Conservation (phyloP, 768 basidiomycete genomes). For the Podaxis sp. region DNA sequence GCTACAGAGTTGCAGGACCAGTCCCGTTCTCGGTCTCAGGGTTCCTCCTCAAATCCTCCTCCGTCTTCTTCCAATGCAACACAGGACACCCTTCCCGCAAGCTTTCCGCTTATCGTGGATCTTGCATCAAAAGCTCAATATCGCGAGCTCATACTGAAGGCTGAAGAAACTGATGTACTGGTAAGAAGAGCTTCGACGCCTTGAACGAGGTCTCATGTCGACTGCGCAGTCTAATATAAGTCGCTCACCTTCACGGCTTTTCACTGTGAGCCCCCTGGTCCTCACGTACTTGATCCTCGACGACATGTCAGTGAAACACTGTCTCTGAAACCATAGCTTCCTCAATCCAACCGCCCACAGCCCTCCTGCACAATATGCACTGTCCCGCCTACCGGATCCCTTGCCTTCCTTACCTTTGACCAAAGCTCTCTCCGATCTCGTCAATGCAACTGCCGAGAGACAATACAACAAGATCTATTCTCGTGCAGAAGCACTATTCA, state of each 20-base stretch:
- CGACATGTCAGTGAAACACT: constrained; percentile 47
- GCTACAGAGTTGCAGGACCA: constrained; percentile 57
- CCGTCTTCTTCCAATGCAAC: constrained; percentile 13
- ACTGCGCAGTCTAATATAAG: constrained; percentile 29
- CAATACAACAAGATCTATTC: constrained; percentile 57
- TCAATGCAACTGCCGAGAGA: constrained; percentile 52
- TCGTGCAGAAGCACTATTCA: constrained; percentile 41
- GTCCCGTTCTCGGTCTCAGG: constrained; percentile 27
- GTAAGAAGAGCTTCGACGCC: constrained; percentile 35
- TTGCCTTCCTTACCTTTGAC: constrained; percentile 44
- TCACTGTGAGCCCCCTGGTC: constrained; percentile 59
- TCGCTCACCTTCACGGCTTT: constrained; percentile 43
- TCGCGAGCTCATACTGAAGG: constrained; percentile 40
- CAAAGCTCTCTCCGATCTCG: constrained; percentile 45
- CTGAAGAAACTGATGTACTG: constrained; percentile 54
- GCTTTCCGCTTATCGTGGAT: constrained; percentile 45
- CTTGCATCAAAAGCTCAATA: constrained; percentile 46
- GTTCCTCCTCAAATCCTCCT: constrained; percentile 17
- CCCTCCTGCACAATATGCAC: constrained; percentile 56
- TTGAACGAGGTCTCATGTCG: constrained; percentile 4
- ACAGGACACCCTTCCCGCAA: constrained; percentile 41
- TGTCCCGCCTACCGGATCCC: constrained; percentile 53
- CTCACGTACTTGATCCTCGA: constrained; percentile 66
- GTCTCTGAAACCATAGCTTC: constrained; percentile 14
- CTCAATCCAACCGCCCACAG: constrained; percentile 31